Evolutionary conservation across 768 basidiomycete genomes (phyloP), one percentile per base, ranked within the genome.

Genomic region (Termitomyces sp.): DNA sequence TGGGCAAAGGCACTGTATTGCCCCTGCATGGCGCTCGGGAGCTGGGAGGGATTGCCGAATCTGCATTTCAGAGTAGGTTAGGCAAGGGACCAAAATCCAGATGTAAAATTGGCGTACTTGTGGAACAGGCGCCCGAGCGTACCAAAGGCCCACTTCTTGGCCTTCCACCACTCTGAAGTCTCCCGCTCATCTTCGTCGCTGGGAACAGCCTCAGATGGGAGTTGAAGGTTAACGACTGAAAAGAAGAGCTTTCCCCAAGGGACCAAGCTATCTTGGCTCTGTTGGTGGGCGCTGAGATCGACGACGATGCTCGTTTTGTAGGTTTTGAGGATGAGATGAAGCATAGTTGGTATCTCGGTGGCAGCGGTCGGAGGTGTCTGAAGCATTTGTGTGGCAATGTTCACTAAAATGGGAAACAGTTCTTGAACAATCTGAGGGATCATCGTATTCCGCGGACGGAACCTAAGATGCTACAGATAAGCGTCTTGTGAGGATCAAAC

Each of bases 111-210:
- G 49, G 51, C 67, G 6, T 54, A 86, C 82, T 88, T 80, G 65
- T 89, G 87, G 79, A 94, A 94, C 16, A 94, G 74, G 23, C 86
- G 77, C 35, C 89, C 89, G 8, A 96, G 75, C 37, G 84, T 84
- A n/a, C 80, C 83, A 66, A 87, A 94, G 0, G 93, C 90, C 94
- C 93, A 95, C 68, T 96, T 96, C 75, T 95, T 95, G 9, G 88
- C 82, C 67, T 87, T 88, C 89, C 92, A 92, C 93, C 94, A 96
- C 64, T 91, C 89, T 45, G 78, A 82, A 46, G 77, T 78, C 73
- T 94, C 91, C 35, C 89, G 77, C 16, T 89, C 88, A 5, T 92
- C 89, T 59, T 85, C 82, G 56, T 90, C 84, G 29, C 79, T 82
- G 2, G 90, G 87, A 0, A 92, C 80, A 21, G 77, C 80, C 3